Conservation (phyloP, 176 grass and related monocot genomes). For the Tillandsia leiboldiana region DNA sequence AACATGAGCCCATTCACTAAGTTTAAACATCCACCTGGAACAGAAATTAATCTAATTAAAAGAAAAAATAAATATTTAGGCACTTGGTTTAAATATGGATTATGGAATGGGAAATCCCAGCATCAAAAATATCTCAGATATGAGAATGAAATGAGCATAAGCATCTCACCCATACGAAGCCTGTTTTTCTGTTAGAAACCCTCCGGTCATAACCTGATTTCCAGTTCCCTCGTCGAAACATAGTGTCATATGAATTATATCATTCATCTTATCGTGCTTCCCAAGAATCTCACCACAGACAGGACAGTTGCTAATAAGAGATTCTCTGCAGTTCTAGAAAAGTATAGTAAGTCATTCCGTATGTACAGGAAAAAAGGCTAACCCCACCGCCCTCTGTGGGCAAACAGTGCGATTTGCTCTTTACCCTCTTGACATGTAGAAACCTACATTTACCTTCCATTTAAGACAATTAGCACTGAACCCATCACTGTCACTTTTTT, state of each 20-base stretch:
- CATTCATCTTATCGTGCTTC: conserved; percentile 84
- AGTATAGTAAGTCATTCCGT: neutral
- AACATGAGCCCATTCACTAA: conserved; percentile 88
- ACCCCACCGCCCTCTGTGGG: no score
- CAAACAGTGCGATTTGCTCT: no score
- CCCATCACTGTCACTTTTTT: no score
- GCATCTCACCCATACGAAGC: conserved; percentile 78
- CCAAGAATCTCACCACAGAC: conserved; percentile 94
- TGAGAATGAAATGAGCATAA: conserved; percentile 13
- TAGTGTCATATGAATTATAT: conserved; percentile 96
- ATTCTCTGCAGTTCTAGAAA: conserved; percentile 58
- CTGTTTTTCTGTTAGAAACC: conserved; percentile 92
- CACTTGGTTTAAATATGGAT: neutral
- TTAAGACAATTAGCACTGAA: no score
- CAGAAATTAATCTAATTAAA: conserved; percentile 16
- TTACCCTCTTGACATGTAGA: no score
- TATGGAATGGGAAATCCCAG: neutral
- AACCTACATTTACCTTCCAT: no score
- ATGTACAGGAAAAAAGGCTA: neutral
- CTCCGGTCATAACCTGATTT: conserved; percentile 93
- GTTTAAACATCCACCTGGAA: conserved; percentile 93
- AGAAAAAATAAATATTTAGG: conserved; percentile 3
- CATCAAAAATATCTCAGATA: neutral
- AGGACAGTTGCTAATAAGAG: conserved; percentile 87
- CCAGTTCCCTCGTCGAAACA: conserved; percentile 99